Base-by-base conservation (phyloP, 164 flowering plant species). In the Piper betle region DNA sequence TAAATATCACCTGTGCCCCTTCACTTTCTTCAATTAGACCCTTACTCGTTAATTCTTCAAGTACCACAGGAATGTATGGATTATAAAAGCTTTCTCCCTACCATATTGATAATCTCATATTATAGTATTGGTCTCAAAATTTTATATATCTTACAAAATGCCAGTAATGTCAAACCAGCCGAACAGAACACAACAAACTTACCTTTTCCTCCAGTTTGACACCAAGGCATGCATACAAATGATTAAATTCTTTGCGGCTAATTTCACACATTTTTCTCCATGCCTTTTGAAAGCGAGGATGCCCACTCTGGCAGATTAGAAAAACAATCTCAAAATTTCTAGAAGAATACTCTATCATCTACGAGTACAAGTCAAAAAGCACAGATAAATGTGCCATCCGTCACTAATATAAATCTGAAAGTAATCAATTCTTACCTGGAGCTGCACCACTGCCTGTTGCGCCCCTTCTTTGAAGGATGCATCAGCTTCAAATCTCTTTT, bases 1-100 rank as follows among this genome's bases (percentile, higher is more conserved):
- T 69, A 63, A 78, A 72, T 59, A 94, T 91, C 39, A 94, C 97
- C 57, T 84, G 87, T 56, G 97, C 97, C 64, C 96, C 97, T 69
- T 88, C 75, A 74, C 95, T 90, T 71, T 94, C 99, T 74, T 78
- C 84, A 70, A 94, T 75, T 60, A 91, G 74, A 39, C 89, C 95
- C 70, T 78, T 55, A 17, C 77, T 58, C 42, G 38, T 70, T 66
- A 94, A 65, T 52, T 58, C 59, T 64, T 82, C 81, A 52, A 94
- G 55, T 57, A 87, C 86, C 8, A 73, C 68, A 41, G 97, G 81
- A 68, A 94, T 90, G 64, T 77, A 80, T 0, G 95, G 93, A 64
- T 88, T 86, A 66, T 94, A 94, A 72, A 94, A 94, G 79, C 99
- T 94, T 70, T 94, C 96, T 39, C 99, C 99, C 99, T 94, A 77